Base-by-base conservation (phyloP, 768 basidiomycete genomes). In the Podaxis sp. region DNA sequence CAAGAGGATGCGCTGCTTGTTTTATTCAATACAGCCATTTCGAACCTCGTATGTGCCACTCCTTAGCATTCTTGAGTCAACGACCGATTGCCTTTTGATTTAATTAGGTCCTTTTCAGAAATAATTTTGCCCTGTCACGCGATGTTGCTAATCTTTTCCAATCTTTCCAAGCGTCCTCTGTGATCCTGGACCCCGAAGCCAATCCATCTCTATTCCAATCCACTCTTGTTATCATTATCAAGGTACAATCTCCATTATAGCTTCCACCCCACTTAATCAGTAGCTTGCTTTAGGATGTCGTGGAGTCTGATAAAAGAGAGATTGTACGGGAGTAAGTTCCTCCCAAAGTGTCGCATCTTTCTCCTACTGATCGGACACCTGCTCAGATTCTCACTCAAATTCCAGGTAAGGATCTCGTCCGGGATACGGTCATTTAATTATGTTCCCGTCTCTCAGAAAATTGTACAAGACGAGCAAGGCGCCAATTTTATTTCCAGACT, bases 1-100 rank as follows among this genome's bases (percentile, higher is more conserved):
- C 86, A 88, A 69, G 87, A 87, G 67, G 87, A 88, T 52, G 85
- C 82, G 0, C 73, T 88, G 2, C 77, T 88, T 0, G 87, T 88
- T 2, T 70, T 88, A 9, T 87, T 88, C 70, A 88, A 87, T 65
- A 82, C 85, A 0, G 87, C 87, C 0, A 79, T 88, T 9, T 88
- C 87, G 2, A 88, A 88, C 66, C 68, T 87, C 64, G 86, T 86
- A 61, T 28, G 28, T 30, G 28, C 28, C 28, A 30, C 28, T 30
- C 28, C 28, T 30, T 30, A 30, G 28, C 6, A 6, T 30, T 30
- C 28, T 30, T 6, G 28, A 30, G 28, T 30, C 28, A 30, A 30
- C 28, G 5, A 30, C 28, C 6, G 6, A 30, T 30, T 30, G 28
- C 28, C 28, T 30, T 30, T 30, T 6, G 28, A 30, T 7, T 38